A percentile compares a stretch with the other conserved stretches of the same genome.
These are phyloP conservation scores for Leccinum pachyderme DNA, from an alignment of 1,284 basidiomycete species.

Conservation along the genomic window DNA sequence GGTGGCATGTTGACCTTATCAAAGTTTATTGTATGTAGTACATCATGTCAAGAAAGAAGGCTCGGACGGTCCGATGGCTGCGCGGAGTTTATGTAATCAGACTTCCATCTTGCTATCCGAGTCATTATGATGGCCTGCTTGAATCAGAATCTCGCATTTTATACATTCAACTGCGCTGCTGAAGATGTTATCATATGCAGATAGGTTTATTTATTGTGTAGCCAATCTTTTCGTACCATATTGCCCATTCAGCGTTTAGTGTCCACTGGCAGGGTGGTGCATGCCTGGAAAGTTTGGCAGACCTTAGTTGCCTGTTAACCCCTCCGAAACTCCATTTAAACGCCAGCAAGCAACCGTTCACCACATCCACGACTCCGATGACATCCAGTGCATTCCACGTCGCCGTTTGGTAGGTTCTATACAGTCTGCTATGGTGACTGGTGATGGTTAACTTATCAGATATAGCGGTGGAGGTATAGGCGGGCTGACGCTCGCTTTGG, in stretches of 20 bases:
- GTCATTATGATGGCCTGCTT: no score
- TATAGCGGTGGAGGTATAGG: conserved; percentile 40
- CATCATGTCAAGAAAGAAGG: no score
- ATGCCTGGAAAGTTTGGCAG: not conserved
- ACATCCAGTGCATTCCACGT: not conserved
- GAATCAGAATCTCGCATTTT: not conserved
- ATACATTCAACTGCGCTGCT: not conserved
- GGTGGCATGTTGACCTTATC: not conserved
- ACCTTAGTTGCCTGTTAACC: not conserved
- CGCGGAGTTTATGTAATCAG: no score
- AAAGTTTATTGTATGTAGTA: not conserved
- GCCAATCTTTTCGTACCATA: not conserved
- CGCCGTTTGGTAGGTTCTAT: conserved; percentile 1
- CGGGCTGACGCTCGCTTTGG: conserved; percentile 37
- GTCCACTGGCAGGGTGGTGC: no score
- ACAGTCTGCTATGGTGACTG: not conserved
- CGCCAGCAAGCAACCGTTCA: not conserved
- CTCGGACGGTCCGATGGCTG: no score
- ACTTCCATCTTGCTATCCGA: no score
- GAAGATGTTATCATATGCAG: not conserved
- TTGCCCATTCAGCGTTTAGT: not conserved
- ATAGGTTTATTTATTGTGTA: not conserved
- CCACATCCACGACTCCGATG: not conserved
- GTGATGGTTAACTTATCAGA: not conserved
- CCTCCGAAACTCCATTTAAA: not conserved